Conservation (phyloP, 177 flowering plant species). For the Tripterygium wilfordii region DNA sequence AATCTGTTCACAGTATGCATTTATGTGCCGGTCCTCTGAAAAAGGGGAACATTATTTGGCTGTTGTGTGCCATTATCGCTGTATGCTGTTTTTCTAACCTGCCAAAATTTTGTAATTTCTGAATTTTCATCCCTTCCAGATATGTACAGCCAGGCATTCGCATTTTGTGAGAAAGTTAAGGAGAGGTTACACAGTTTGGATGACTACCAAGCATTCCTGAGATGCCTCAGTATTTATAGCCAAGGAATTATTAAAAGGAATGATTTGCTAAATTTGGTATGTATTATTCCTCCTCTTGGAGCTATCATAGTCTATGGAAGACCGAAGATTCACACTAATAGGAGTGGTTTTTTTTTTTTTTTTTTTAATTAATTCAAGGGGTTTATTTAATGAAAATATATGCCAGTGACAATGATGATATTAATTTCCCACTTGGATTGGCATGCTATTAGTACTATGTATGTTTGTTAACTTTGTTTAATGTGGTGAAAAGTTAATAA, state of each 20-base stretch:
- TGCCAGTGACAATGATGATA: too few species aligned
- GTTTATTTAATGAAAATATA: too few species aligned
- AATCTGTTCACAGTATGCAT: too few species aligned
- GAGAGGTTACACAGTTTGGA: constrained; percentile 42
- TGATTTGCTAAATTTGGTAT: constrained; percentile 54
- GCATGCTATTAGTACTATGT: too few species aligned
- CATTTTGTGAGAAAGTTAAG: constrained; percentile 64
- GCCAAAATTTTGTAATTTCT: neutral
- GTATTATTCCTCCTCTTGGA: constrained; percentile 1
- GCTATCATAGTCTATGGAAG: neutral
- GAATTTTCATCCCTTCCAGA: constrained; percentile 23
- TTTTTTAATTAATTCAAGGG: too few species aligned
- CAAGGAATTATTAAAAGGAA: constrained; percentile 52
- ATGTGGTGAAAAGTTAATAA: too few species aligned
- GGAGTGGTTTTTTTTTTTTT: too few species aligned
- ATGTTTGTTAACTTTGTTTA: too few species aligned
- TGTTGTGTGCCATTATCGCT: too few species aligned
- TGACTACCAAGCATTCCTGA: constrained; percentile 66
- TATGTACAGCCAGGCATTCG: constrained; percentile 50
- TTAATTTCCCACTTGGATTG: too few species aligned
- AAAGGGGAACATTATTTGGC: too few species aligned
- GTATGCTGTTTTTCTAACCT: neutral
- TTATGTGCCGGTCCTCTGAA: too few species aligned
- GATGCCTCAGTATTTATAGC: constrained; percentile 53
- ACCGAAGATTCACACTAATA: neutral